A percentile compares a stretch with the other conserved stretches of the same genome.
Conservation (phyloP, 1,284 basidiomycete species). For the Uromyces viciae-fabae region DNA sequence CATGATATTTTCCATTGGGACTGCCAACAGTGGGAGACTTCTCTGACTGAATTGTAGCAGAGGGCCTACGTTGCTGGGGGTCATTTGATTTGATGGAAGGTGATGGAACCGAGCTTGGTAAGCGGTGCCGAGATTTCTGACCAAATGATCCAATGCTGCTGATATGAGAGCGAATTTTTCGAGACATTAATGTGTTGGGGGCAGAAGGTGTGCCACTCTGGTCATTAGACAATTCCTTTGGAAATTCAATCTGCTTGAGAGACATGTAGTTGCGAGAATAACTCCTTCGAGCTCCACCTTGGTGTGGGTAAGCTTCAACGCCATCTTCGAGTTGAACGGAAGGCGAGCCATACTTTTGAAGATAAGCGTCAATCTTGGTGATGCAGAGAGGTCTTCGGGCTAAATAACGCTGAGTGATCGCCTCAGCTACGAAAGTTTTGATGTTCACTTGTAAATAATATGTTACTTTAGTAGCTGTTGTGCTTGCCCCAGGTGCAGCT, state of each 20-base stretch:
- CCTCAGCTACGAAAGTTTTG: constrained; percentile 50
- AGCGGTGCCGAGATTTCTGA: constrained; percentile 10
- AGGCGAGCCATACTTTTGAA: constrained; percentile 49
- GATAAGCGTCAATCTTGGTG: constrained; percentile 50
- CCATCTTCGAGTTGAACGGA: constrained; percentile 47
- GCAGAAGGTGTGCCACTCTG: constrained; percentile 29
- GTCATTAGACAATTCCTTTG: constrained; percentile 7
- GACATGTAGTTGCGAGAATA: constrained; percentile 47
- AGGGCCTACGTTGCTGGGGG: not conserved
- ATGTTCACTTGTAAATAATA: constrained; percentile 51
- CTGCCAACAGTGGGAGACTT: not conserved
- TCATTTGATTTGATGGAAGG: constrained; percentile 4
- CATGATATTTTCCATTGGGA: not conserved
- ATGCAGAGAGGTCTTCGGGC: constrained; percentile 50
- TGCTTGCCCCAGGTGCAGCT: not conserved
- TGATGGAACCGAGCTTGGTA: constrained; percentile 12
- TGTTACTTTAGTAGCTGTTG: constrained; percentile 40
- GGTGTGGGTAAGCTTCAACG: constrained; percentile 37
- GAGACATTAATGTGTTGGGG: constrained; percentile 37
- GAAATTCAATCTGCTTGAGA: constrained; percentile 46
- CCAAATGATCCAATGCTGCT: constrained; percentile 26
- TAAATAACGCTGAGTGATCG: constrained; percentile 49
- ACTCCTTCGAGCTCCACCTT: constrained; percentile 18
- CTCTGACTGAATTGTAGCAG: not conserved
- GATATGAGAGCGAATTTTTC: constrained; percentile 40